Evolutionary conservation across 768 basidiomycete species (phyloP), one percentile per base, ranked within the genome.

Genomic region (Macrolepiota dolichaula): DNA sequence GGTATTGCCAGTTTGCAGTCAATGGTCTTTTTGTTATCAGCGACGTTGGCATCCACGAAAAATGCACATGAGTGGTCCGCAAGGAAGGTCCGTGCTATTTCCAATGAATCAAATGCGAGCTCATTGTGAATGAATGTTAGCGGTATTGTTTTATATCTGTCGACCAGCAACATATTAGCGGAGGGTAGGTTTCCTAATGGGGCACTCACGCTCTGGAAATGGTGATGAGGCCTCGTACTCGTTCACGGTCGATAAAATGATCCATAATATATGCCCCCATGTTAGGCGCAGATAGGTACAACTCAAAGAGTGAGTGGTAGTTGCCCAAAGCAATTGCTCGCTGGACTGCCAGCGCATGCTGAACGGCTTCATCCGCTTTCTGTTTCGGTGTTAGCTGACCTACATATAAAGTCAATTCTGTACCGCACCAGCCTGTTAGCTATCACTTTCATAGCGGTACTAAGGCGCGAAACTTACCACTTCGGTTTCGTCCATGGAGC

Each of bases 211-310:
- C 91, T 84, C 91, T 97, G 32, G 92, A 85, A 77, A 99, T 96
- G 65, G 91, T 86, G 70, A 94, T 85, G 63, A 99, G 72, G 1
- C 94, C 95, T 62, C 85, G 85, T 59, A 90, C 83, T 62, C 97
- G 79, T 77, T 98, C 97, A 68, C 97, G 84, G 68, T 88, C 86
- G 68, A 98, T 90, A 73, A 98, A 98, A 73, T 98, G 95, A 75
- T 98, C 97, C 93, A 99, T 97, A 69, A 99, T 94, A 74, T 98
- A 98, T 57, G 86, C 95, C 40, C 94, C 94, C 97, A 98, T 98
- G 70, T 96, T 95, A 27, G 95, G 94, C 47, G 94, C 93, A 57
- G 80, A 79, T 68, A 83, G 68, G 75, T 92, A 98, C 60, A 94
- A 76, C 57, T 86, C 85, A 77, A 98, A 98, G 66, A 99, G 82